Conservation (phyloP, 148 eudicot species). For the Talinum fruticosum region DNA sequence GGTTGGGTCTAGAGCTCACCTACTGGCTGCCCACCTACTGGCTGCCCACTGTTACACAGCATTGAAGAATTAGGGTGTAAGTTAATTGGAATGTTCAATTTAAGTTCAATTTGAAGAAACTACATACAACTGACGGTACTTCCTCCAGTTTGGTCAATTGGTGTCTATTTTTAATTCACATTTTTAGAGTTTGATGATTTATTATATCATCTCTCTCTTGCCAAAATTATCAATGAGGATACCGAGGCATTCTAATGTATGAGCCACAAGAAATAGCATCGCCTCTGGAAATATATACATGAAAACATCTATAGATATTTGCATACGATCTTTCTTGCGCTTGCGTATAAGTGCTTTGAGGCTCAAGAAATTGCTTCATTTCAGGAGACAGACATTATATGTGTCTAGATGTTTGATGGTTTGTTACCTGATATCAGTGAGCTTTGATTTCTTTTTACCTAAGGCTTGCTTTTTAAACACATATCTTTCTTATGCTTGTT, state of each 20-base stretch:
- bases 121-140: background rate
- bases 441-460: background rate
- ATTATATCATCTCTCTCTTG: background rate
- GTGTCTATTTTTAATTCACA: background rate
- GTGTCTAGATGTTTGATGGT: background rate
- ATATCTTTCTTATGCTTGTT: conserved; percentile 2
- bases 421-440: background rate
- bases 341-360: background rate
- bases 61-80: background rate
- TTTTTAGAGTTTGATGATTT: background rate
- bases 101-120: background rate
- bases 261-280: background rate
- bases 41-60: background rate
- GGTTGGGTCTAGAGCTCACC: background rate
- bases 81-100: background rate
- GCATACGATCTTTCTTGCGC: background rate
- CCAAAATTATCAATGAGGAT: background rate
- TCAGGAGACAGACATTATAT: background rate
- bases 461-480: background rate
- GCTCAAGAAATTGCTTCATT: background rate
- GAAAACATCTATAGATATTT: background rate
- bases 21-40: background rate
- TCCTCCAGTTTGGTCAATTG: background rate
- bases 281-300: no score
- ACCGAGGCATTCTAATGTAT: background rate